Conservation (phyloP, 805 yeast species). For the Wickerhamomyces hampshirensis region DNA sequence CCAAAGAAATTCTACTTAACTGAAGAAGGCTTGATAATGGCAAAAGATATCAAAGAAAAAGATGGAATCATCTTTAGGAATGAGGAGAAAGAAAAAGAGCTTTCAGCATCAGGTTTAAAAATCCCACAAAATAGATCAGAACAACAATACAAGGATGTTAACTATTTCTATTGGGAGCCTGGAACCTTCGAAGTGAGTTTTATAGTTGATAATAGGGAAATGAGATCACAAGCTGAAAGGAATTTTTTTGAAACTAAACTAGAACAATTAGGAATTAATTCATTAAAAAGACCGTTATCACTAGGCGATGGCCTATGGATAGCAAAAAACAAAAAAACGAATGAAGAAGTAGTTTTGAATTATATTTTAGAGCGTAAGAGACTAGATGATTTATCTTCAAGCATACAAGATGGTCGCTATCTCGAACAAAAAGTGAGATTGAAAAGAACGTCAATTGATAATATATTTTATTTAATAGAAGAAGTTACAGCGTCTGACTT, state of each 20-base stretch:
- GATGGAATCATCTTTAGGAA: conserved; percentile 32
- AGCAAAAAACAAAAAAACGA: conserved; percentile 58
- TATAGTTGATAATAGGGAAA: conserved; percentile 77
- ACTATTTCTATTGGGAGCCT: conserved; percentile 50
- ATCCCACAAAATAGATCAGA: conserved; percentile 5
- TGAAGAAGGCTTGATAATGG: conserved; percentile 63
- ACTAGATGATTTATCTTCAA: conserved; percentile 74
- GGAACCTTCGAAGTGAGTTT: conserved; percentile 57
- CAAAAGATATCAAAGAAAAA: conserved; percentile 46
- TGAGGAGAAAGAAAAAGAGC: conserved; percentile 12
- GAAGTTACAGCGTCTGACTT: conserved; percentile 50
- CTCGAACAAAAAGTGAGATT: conserved; percentile 82
- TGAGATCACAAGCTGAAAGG: conserved; percentile 62
- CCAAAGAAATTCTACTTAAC: conserved; percentile 62
- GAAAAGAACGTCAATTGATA: conserved; percentile 58
- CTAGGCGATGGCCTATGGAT: conserved; percentile 92
- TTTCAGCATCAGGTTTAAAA: too few relatives aligned
- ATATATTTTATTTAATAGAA: conserved; percentile 76
- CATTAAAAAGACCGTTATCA: conserved; percentile 54
- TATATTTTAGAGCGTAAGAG: conserved; percentile 89
- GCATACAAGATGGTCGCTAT: conserved; percentile 86
- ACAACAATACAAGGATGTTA: conserved; percentile 4
- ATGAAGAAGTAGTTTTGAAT: conserved; percentile 65
- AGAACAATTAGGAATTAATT: conserved; percentile 39
- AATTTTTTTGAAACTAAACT: conserved; percentile 63